These are phyloP conservation scores for Cytospora chrysosperma DNA, from an alignment of 2,329 filamentous ascomycete species.

Conservation along the genomic window DNA sequence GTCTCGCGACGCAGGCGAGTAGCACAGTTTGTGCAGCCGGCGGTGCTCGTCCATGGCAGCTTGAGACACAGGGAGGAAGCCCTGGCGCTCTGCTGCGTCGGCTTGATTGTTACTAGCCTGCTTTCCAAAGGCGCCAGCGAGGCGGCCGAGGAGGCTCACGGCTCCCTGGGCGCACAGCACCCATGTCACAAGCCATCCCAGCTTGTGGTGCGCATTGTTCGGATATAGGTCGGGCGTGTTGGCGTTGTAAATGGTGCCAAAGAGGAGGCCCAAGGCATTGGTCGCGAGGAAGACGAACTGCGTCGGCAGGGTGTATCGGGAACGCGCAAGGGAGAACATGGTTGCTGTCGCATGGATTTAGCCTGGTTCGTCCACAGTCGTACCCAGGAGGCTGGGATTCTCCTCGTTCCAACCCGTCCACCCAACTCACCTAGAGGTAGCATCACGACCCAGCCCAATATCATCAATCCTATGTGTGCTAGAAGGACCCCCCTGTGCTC, in stretches of 20 bases:
- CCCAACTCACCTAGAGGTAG: conserved; percentile 62
- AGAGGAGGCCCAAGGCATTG: conserved; percentile 63
- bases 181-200: conserved; percentile 81
- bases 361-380: background rate
- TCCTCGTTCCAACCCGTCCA: background rate
- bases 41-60: conserved; percentile 54
- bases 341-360: conserved; percentile 56
- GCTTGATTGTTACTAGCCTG: conserved; percentile 14
- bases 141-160: conserved; percentile 63
- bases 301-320: conserved; percentile 65
- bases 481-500: conserved; percentile 39
- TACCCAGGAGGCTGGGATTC: background rate
- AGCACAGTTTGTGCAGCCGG: conserved; percentile 38
- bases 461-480: conserved; percentile 68
- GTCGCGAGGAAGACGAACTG: conserved; percentile 67
- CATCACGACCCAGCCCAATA: conserved; percentile 66
- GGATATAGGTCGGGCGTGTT: conserved; percentile 83
- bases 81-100: conserved; percentile 47
- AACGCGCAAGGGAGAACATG: conserved; percentile 81
- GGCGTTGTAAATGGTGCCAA: conserved; percentile 72
- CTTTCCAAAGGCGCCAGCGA: conserved; percentile 47
- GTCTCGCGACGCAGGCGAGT: conserved; percentile 49
- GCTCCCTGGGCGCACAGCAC: conserved; percentile 68
- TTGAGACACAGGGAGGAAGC: conserved; percentile 63
- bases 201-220: conserved; percentile 83